These are phyloP conservation scores for Domatiomyces catenatus DNA, from an alignment of 2,329 filamentous ascomycete genomes.

Conservation along the genomic window DNA sequence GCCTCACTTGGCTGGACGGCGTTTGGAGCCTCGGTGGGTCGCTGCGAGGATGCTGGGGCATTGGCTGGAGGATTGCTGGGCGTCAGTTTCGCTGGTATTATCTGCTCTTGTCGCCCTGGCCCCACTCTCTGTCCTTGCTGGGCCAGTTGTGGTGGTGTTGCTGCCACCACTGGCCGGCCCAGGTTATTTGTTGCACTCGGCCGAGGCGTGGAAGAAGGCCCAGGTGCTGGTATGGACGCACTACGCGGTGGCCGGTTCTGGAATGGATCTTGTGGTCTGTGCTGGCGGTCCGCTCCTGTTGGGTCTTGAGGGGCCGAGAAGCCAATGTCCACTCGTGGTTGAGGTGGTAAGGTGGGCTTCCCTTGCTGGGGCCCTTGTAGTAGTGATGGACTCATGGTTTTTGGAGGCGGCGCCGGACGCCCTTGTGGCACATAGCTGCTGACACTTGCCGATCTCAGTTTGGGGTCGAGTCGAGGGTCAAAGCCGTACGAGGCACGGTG, in stretches of 20 bases:
- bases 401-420: constrained; percentile 2
- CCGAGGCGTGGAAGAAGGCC: not conserved
- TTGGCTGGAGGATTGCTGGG: constrained; percentile 10
- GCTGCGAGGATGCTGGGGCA: constrained; percentile 3
- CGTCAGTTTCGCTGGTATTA: constrained; percentile 10
- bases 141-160: constrained; percentile 3
- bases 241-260: constrained; percentile 6
- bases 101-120: constrained; percentile 4
- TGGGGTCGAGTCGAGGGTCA: not conserved
- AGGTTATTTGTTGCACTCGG: not conserved
- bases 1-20: constrained; percentile 22
- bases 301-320: constrained; percentile 32
- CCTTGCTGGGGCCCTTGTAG: constrained; percentile 18
- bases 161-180: constrained; percentile 1
- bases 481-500: constrained; percentile 3
- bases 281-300: constrained; percentile 7
- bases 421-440: constrained; percentile 7
- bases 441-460: constrained; percentile 6
- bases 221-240: constrained; percentile 4
- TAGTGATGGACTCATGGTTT: constrained; percentile 5
- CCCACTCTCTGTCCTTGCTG: constrained; percentile 1
- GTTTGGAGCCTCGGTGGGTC: constrained; percentile 22
- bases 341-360: constrained; percentile 18
- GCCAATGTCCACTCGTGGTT: constrained; percentile 31
- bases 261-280: constrained; percentile 6